Base-by-base conservation (phyloP, 2,329 filamentous ascomycete genomes). In the Ophiostoma montium region DNA sequence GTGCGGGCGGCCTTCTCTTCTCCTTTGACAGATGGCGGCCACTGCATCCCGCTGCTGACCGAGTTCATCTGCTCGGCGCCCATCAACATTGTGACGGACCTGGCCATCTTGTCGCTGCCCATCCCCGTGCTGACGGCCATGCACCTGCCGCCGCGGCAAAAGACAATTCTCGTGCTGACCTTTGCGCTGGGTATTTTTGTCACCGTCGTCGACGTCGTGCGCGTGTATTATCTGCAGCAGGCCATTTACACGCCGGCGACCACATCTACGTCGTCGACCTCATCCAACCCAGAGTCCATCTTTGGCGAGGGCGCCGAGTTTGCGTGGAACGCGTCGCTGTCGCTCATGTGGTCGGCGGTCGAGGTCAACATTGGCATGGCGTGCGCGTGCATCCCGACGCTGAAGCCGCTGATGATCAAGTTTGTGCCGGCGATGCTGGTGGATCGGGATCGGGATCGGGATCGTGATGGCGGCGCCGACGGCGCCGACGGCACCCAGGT, bases 281-380 rank as follows among this genome's bases (percentile, higher is more conserved):
- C 67, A 1, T 60, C 57, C 38, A 62, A 70, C 49, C 62, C 64
- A 1, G 57, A 62, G 9, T 64, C 68, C 11, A 64, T 67, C 7
- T 78, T 79, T 48, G 75, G 75, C 8, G 68, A 68, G 39, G 70
- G 71, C 39, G 58, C 63, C 2, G 68, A 78, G 51, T 80, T 79
- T 57, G 67, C 74, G 49, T 86, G 78, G 80, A 88, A 90, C 60
- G 85, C 86, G 1, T 86, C 86, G 1, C 67, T 88, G 5, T 86
- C 86, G 0, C 82, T 94, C 60, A 90, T 95, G 85, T 96, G 89
- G 90, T 90, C 85, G 15, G 84, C 83, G 12, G 80, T 95, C 48
- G 89, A 95, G 63, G 87, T 95, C 59, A 92, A 94, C 56, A 71
- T 94, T 1, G 89, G 87, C 16, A 88, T 95, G 57, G 82, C 88